These are phyloP conservation scores for Cordyceps pruinosa DNA, from an alignment of 2,329 filamentous ascomycete genomes.

Conservation along the genomic window DNA sequence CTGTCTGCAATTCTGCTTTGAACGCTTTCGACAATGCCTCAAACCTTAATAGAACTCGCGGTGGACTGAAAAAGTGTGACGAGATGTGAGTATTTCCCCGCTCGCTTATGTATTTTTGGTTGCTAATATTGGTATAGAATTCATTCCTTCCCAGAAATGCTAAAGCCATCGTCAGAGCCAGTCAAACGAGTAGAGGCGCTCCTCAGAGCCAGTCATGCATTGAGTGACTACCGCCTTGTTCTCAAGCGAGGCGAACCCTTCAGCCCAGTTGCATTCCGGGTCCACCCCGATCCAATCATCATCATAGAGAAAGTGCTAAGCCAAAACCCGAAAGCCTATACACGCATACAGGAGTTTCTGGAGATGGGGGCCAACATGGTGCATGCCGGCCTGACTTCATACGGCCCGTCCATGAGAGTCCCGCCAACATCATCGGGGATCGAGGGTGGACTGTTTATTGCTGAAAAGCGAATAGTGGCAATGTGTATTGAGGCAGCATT, in stretches of 20 bases:
- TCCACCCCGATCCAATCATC: conserved; percentile 66
- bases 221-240: conserved; percentile 70
- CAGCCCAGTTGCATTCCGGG: conserved; percentile 69
- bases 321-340: conserved; percentile 69
- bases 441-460: conserved; percentile 28
- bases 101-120: background rate
- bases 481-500: conserved; percentile 77
- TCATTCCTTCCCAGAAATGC: conserved; percentile 53
- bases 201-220: conserved; percentile 63
- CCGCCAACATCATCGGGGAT: background rate
- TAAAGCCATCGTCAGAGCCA: conserved; percentile 45
- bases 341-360: conserved; percentile 65
- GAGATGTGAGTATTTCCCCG: conserved; percentile 52
- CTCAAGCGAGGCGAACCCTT: conserved; percentile 76
- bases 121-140: conserved; percentile 40
- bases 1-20: conserved; percentile 57
- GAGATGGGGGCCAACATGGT: conserved; percentile 63
- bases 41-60: conserved; percentile 70
- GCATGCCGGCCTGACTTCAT: conserved; percentile 41
- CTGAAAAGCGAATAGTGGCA: conserved; percentile 62
- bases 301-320: conserved; percentile 67
- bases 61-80: conserved; percentile 69
- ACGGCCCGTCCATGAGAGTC: background rate
- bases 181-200: conserved; percentile 54
- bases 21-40: conserved; percentile 73